Conservation (phyloP, 306 rosid species). For the Argentina anserina region DNA sequence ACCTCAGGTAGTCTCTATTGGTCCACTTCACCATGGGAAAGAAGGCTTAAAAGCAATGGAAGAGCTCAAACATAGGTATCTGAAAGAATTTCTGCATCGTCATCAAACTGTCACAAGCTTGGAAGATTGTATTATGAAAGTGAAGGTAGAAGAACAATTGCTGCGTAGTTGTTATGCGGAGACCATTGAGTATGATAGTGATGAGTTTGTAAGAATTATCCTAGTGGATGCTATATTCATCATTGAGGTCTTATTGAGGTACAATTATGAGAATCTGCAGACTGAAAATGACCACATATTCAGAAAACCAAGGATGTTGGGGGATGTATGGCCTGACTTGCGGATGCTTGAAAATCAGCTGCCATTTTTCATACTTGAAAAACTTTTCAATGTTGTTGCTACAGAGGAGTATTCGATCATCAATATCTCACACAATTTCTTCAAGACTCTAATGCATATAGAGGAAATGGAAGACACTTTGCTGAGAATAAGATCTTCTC, state of each 20-base stretch:
- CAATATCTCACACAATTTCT: slow-evolving; percentile 20
- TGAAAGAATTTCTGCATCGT: not conserved
- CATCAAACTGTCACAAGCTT: not conserved
- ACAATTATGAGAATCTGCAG: not conserved
- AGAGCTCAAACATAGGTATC: slow-evolving; percentile 8
- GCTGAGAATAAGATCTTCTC: not conserved
- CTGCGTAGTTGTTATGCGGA: slow-evolving; percentile 13
- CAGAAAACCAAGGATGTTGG: slow-evolving; percentile 17
- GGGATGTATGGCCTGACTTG: slow-evolving; percentile 25
- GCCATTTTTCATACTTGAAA: slow-evolving; percentile 27
- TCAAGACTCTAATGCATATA: not conserved
- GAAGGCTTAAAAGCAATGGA: not conserved
- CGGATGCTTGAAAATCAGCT: slow-evolving; percentile 39
- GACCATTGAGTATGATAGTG: not conserved
- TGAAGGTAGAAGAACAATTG: not conserved
- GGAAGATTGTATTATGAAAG: not conserved
- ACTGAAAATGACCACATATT: slow-evolving; percentile 20
- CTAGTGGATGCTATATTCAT: slow-evolving; percentile 27
- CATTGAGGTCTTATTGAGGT: slow-evolving; percentile 21
- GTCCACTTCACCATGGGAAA: not conserved
- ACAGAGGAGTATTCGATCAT: not conserved
- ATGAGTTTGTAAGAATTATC: slow-evolving; percentile 20
- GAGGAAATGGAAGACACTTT: not conserved
- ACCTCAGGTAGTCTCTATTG: slow-evolving; percentile 13
- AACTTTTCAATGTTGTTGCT: slow-evolving; percentile 1